Evolutionary conservation across 768 basidiomycete genomes (phyloP).

Genomic region (Sporobolomyces phaffii): DNA sequence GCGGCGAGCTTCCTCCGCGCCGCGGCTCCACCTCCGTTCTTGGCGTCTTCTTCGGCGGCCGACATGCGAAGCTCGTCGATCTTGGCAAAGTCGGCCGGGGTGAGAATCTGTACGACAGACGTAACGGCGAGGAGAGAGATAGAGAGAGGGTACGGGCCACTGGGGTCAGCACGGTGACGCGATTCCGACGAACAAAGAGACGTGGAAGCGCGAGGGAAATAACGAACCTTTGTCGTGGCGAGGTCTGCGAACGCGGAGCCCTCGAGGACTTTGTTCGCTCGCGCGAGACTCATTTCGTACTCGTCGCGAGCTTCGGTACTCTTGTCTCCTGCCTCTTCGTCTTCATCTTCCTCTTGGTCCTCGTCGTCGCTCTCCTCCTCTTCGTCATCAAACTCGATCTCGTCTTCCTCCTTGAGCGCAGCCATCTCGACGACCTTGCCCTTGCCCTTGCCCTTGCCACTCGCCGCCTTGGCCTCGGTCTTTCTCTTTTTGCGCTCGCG

Average conservation of each 20-base stretch:
- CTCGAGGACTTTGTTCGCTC: slow-evolving; percentile 43
- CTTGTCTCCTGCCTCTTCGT: no score
- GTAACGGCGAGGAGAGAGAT: neutral
- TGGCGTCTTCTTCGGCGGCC: slow-evolving; percentile 65
- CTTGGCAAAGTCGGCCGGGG: slow-evolving; percentile 90
- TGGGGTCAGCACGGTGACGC: no score
- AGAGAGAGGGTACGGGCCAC: no score
- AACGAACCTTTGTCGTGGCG: slow-evolving; percentile 68
- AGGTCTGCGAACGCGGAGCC: slow-evolving; percentile 57
- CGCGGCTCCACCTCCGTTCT: slow-evolving; percentile 62
- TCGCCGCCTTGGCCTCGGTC: slow-evolving; percentile 25
- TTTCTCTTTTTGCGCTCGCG: slow-evolving; percentile 29
- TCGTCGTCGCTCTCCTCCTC: slow-evolving; percentile 43
- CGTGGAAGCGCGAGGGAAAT: neutral
- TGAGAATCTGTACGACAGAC: slow-evolving; percentile 66
- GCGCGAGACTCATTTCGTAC: slow-evolving; percentile 35
- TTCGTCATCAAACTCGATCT: slow-evolving; percentile 32
- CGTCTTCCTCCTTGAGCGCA: slow-evolving; percentile 33
- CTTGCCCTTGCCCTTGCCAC: slow-evolving; percentile 37
- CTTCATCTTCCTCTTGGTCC: neutral
- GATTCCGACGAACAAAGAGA: no score
- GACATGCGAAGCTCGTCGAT: slow-evolving; percentile 80
- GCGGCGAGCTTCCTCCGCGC: slow-evolving; percentile 84
- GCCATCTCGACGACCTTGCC: slow-evolving; percentile 28
- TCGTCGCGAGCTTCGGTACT: slow-evolving; percentile 24